Evolutionary conservation across 176 grass and related monocot genomes (phyloP).

Genomic region (Oryza nivara): DNA sequence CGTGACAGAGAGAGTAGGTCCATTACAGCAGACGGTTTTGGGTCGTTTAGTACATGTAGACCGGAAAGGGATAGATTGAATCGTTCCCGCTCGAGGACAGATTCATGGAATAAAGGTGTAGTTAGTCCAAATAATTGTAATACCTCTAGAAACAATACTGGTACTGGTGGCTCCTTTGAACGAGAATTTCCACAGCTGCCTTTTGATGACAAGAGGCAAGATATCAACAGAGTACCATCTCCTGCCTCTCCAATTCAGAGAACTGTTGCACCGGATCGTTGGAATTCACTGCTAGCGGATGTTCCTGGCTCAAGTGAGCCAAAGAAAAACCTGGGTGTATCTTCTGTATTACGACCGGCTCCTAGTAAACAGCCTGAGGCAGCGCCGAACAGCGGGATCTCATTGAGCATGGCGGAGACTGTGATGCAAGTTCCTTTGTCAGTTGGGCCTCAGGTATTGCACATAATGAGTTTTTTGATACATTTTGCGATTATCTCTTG

Average conservation of each 20-base stretch:
- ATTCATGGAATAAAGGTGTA: conserved; percentile 54
- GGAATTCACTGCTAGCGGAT: conserved; percentile 65
- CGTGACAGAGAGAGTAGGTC: conserved; percentile 57
- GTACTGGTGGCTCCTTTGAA: conserved; percentile 52
- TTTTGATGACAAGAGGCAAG: conserved; percentile 55
- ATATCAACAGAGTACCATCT: conserved; percentile 50
- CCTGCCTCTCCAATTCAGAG: conserved; percentile 58
- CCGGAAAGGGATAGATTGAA: conserved; percentile 61
- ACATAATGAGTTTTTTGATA: conserved; percentile 28
- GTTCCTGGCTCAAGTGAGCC: conserved; percentile 45
- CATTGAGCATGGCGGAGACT: conserved; percentile 74
- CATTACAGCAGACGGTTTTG: conserved; percentile 28
- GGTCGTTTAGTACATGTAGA: conserved; percentile 53
- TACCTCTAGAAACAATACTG: conserved; percentile 42
- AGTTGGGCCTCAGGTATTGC: conserved; percentile 58
- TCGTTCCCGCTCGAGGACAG: conserved; percentile 40
- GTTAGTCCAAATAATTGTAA: conserved; percentile 44
- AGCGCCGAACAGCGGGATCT: conserved; percentile 42
- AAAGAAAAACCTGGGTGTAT: conserved; percentile 39
- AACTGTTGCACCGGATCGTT: not conserved
- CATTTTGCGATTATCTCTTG: conserved; percentile 12
- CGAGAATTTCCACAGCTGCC: conserved; percentile 71
- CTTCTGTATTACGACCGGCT: conserved; percentile 42
- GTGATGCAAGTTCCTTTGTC: conserved; percentile 66
- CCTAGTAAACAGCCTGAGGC: conserved; percentile 42